A percentile compares a stretch with the other conserved stretches of the same genome.
Evolutionary conservation across 495 filamentous ascomycete genomes (phyloP).

Genomic region (Podospora didyma): DNA sequence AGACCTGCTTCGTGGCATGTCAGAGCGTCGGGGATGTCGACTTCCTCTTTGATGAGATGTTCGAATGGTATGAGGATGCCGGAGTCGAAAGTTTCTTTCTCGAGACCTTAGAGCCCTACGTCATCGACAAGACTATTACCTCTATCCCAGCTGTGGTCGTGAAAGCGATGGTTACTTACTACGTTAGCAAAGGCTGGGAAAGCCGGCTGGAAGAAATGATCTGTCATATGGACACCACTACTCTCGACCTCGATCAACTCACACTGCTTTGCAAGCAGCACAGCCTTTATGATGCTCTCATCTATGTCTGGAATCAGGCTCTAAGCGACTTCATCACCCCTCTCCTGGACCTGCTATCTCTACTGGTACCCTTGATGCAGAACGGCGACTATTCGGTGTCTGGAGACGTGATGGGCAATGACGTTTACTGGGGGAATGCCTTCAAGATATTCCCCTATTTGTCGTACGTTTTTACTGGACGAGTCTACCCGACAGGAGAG

Average conservation of each 20-base stretch:
- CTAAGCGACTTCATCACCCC: constrained; percentile 87
- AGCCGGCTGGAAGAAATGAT: constrained; percentile 88
- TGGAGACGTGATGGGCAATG: constrained; percentile 40
- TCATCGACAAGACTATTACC: constrained; percentile 71
- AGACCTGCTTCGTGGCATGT: constrained; percentile 79
- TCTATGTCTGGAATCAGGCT: constrained; percentile 95
- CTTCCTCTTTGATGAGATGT: constrained; percentile 88
- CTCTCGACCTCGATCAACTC: constrained; percentile 91
- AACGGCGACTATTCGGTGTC: constrained; percentile 44
- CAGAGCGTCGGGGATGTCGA: constrained; percentile 68
- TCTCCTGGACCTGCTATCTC: constrained; percentile 73
- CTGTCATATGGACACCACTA: constrained; percentile 83
- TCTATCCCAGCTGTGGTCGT: constrained; percentile 77
- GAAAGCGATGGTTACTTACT: constrained; percentile 80
- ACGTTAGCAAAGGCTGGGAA: constrained; percentile 65
- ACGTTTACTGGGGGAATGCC: constrained; percentile 59
- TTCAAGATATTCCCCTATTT: constrained; percentile 90
- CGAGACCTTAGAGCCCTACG: constrained; percentile 79
- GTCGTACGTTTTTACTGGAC: constrained; percentile 85
- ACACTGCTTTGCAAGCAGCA: constrained; percentile 87
- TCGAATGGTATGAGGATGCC: constrained; percentile 80
- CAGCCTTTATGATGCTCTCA: constrained; percentile 87
- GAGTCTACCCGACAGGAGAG: constrained; percentile 84
- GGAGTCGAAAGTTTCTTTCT: constrained; percentile 72
- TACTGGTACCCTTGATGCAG: constrained; percentile 59